Base-by-base conservation (phyloP, 768 basidiomycete species). In the Rhodotorula sphaerocarpa region DNA sequence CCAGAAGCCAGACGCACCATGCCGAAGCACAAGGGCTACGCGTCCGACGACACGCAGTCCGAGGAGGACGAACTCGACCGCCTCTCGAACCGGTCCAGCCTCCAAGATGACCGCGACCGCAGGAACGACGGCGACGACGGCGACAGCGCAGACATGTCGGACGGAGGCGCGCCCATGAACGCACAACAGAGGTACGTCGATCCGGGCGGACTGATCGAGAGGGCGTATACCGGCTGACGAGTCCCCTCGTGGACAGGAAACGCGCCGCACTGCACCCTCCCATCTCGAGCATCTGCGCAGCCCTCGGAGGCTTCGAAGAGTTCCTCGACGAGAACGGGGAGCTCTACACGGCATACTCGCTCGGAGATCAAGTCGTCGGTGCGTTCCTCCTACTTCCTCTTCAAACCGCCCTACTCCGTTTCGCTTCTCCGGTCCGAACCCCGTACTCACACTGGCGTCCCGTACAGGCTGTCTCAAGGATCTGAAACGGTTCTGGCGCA, bases 401-500 rank as follows among this genome's bases (percentile, higher is more conserved):
- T n/a, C n/a, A n/a, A n/a, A n/a, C n/a, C n/a, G n/a, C n/a, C n/a
- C n/a, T n/a, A n/a, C n/a, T n/a, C n/a, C n/a, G n/a, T n/a, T n/a
- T n/a, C n/a, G n/a, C n/a, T n/a, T n/a, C n/a, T n/a, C n/a, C n/a
- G 21, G 15, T 21, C 47, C 7, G 41, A 20, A 7, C 23, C 6
- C 15, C 21, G 7, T 0, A 5, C 12, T 0, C 23, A 18, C 23
- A 14, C 0, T 1, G 30, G 15, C 44, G 56, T 12, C 3, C 45
- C 34, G n/a, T 5, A 3, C 58, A 62, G 86, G 86, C 3, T 93
- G 90, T 75, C 75, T 99, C 70, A 88, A 88, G 70, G 95, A 97
- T 74, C 79, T 99, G 63, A 97, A 97, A 78, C 88, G 85, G 70
- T 81, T 93, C 52, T 97, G 93, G 95, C 78, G 92, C 55, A 87